These are phyloP conservation scores for Sarcomyxa edulis DNA, from an alignment of 768 basidiomycete species.

Conservation along the genomic window DNA sequence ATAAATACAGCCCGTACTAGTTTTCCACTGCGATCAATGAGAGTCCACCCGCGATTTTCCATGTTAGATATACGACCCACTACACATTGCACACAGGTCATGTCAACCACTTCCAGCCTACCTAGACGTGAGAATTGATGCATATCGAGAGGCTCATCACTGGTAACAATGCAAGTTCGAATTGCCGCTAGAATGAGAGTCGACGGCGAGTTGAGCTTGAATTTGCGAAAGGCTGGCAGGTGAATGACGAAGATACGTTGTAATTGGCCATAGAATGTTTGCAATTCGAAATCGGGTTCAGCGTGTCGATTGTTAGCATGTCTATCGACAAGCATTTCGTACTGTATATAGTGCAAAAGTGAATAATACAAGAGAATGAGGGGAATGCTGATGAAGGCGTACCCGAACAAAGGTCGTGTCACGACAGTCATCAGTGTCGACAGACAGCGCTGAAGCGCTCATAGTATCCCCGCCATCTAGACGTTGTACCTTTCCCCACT, in stretches of 20 bases:
- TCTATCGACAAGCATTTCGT: constrained; percentile 24
- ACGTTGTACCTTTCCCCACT: constrained; percentile 21
- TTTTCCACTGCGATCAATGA: constrained; percentile 15
- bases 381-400: constrained; percentile 8
- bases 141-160: constrained; percentile 11
- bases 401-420: constrained; percentile 29
- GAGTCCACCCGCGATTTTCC: constrained; percentile 15
- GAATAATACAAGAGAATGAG: constrained; percentile 1
- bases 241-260: constrained; percentile 21
- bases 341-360: too few species aligned
- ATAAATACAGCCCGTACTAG: too few species aligned
- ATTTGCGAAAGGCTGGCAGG: constrained; percentile 10
- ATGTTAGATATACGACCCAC: constrained; percentile 18
- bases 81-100: constrained; percentile 19
- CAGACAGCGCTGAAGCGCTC: constrained; percentile 12
- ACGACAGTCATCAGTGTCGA: constrained; percentile 12
- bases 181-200: constrained; percentile 22
- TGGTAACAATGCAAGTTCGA: constrained; percentile 9
- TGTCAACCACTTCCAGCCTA: constrained; percentile 18
- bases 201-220: constrained; percentile 10
- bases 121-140: constrained; percentile 15
- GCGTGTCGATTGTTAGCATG: constrained; percentile 11
- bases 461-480: constrained; percentile 26
- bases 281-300: constrained; percentile 9
- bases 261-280: constrained; percentile 28